A percentile compares a stretch with the other conserved stretches of the same genome.
These are phyloP conservation scores for Tolypocladium amazonense DNA, from an alignment of 2,329 filamentous ascomycete species.

Conservation along the genomic window DNA sequence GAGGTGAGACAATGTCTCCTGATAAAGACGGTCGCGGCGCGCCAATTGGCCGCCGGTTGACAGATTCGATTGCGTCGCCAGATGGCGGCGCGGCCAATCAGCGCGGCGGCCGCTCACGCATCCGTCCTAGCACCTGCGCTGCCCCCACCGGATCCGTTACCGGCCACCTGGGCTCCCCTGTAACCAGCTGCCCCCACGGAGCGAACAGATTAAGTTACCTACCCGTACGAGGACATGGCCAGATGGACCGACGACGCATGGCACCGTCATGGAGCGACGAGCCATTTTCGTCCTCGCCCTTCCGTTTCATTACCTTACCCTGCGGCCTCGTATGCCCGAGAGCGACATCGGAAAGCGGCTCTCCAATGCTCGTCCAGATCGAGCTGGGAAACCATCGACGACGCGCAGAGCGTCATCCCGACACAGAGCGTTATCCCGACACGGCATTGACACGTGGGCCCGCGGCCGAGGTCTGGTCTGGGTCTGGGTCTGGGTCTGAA, in stretches of 20 bases:
- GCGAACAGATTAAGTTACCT: too few relatives aligned
- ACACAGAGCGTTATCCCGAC: too few relatives aligned
- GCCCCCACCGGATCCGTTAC: neutral
- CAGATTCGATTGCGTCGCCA: conserved; percentile 5
- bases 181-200: neutral
- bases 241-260: neutral
- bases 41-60: neutral
- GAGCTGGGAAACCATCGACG: too few relatives aligned
- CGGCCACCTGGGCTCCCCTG: neutral
- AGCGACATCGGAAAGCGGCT: neutral
- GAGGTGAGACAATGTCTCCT: neutral
- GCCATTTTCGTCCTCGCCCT: neutral
- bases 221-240: too few relatives aligned
- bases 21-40: neutral
- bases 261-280: neutral
- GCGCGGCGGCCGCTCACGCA: neutral
- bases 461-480: too few relatives aligned
- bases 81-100: neutral
- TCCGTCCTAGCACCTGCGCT: neutral
- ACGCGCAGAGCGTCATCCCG: too few relatives aligned
- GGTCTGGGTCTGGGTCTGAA: neutral
- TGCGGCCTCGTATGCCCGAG: neutral
- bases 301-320: neutral
- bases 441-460: too few relatives aligned
- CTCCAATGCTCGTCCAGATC: neutral